Evolutionary conservation across 2,329 filamentous ascomycete genomes (phyloP).

Genomic region (Cladosporium sp.): DNA sequence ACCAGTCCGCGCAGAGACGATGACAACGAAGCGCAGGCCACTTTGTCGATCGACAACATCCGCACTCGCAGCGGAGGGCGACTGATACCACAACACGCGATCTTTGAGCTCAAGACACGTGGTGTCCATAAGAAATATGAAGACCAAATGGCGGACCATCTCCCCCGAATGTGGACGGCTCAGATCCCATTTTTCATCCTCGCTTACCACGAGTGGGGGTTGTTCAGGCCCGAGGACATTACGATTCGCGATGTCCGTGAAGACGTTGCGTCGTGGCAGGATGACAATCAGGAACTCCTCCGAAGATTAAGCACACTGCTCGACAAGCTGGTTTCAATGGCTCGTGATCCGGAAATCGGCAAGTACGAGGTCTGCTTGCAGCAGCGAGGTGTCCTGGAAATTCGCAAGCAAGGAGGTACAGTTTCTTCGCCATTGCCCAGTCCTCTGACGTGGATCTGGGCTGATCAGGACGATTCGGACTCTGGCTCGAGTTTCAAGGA

Average conservation of each 20-base stretch:
- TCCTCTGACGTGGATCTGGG: constrained; percentile 16
- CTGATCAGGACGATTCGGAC: not conserved
- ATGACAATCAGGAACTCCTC: constrained; percentile 37
- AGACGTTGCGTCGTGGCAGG: constrained; percentile 46
- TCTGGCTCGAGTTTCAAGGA: not conserved
- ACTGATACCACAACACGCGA: constrained; percentile 43
- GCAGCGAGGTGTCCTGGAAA: constrained; percentile 36
- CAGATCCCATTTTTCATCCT: constrained; percentile 55
- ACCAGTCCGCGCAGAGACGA: not conserved
- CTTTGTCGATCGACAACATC: not conserved
- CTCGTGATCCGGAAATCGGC: constrained; percentile 21
- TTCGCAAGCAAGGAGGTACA: constrained; percentile 28
- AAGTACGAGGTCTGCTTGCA: constrained; percentile 40
- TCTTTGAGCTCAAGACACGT: constrained; percentile 47
- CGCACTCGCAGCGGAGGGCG: constrained; percentile 18
- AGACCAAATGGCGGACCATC: constrained; percentile 39
- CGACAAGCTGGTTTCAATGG: constrained; percentile 34
- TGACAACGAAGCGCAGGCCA: not conserved
- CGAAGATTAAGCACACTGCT: constrained; percentile 34
- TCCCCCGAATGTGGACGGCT: constrained; percentile 51
- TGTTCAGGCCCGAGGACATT: constrained; percentile 44
- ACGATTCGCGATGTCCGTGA: constrained; percentile 40
- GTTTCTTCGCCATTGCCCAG: constrained; percentile 10
- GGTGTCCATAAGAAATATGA: constrained; percentile 1
- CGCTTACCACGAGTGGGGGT: constrained; percentile 48